Evolutionary conservation across 208 protist genomes (phyloP).

Genomic region (Acanthamoeba sp.): DNA sequence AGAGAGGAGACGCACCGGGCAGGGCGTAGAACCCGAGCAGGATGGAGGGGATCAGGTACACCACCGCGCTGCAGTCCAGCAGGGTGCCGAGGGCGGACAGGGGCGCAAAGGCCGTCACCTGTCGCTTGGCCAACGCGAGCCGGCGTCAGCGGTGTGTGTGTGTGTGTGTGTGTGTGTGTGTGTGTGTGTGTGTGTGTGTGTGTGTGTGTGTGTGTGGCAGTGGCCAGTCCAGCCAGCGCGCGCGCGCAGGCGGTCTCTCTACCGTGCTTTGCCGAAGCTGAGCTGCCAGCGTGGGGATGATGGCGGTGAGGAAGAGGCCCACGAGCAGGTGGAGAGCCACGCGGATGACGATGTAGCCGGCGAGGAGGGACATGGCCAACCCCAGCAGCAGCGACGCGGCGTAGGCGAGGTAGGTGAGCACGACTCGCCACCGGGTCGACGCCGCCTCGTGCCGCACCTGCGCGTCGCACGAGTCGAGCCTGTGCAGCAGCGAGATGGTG

Average conservation of each 20-base stretch:
- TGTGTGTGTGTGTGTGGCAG: no score
- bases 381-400: not conserved
- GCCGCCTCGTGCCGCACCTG: not conserved
- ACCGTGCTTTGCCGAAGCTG: not conserved
- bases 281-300: not conserved
- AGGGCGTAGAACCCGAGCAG: not conserved
- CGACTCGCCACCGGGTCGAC: not conserved
- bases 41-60: conserved; percentile 20
- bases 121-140: not conserved
- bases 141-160: not conserved
- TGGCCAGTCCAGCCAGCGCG: no score
- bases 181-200: no score
- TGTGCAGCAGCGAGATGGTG: not conserved
- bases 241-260: not conserved
- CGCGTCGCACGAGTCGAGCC: not conserved
- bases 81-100: not conserved
- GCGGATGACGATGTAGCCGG: conserved; percentile 6
- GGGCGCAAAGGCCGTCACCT: not conserved
- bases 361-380: not conserved
- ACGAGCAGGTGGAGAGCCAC: not conserved
- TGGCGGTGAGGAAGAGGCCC: not conserved
- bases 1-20: not conserved
- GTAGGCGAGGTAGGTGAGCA: not conserved
- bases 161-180: no score
- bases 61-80: conserved; percentile 12